Conservation (phyloP, 2,329 filamentous ascomycete genomes). For the Alternaria panax region DNA sequence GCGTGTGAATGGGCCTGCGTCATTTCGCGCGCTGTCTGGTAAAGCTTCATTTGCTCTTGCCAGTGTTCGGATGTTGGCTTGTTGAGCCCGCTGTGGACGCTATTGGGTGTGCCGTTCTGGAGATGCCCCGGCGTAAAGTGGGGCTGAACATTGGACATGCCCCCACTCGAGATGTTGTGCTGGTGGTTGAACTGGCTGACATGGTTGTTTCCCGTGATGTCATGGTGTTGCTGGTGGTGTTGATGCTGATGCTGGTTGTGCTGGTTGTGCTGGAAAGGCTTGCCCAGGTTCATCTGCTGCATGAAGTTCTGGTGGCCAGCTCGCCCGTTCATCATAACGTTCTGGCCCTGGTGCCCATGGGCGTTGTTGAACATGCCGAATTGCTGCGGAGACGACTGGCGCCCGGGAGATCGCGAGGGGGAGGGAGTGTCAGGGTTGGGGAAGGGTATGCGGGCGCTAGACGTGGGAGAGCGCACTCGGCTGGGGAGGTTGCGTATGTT, state of each 20-base stretch:
- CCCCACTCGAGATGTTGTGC: slow-evolving; percentile 66
- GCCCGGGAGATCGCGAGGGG: slow-evolving; percentile 64
- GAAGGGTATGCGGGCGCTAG: slow-evolving; percentile 54
- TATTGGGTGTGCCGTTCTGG: slow-evolving; percentile 65
- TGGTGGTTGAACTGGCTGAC: slow-evolving; percentile 67
- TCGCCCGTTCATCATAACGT: slow-evolving; percentile 77
- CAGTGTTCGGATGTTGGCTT: slow-evolving; percentile 76
- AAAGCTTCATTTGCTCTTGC: slow-evolving; percentile 84
- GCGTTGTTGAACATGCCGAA: slow-evolving; percentile 76
- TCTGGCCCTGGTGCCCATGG: slow-evolving; percentile 70
- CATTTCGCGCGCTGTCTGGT: slow-evolving; percentile 75
- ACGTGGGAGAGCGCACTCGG: slow-evolving; percentile 57
- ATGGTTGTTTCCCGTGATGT: slow-evolving; percentile 61
- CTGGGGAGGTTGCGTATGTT: slow-evolving; percentile 56
- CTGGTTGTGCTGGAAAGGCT: slow-evolving; percentile 70
- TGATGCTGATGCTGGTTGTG: slow-evolving; percentile 57
- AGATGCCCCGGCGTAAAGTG: slow-evolving; percentile 67
- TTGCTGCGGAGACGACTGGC: slow-evolving; percentile 57
- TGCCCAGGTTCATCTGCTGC: slow-evolving; percentile 69
- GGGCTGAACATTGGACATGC: slow-evolving; percentile 70
- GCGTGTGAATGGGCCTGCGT: slow-evolving; percentile 78
- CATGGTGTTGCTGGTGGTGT: slow-evolving; percentile 67
- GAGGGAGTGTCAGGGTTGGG: slow-evolving; percentile 61
- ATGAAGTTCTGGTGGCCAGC: slow-evolving; percentile 64
- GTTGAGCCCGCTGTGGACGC: slow-evolving; percentile 63